phyloP scores from a whole-genome alignment of 2,329 filamentous ascomycete species.

The Fusarium bactridioides region DNA sequence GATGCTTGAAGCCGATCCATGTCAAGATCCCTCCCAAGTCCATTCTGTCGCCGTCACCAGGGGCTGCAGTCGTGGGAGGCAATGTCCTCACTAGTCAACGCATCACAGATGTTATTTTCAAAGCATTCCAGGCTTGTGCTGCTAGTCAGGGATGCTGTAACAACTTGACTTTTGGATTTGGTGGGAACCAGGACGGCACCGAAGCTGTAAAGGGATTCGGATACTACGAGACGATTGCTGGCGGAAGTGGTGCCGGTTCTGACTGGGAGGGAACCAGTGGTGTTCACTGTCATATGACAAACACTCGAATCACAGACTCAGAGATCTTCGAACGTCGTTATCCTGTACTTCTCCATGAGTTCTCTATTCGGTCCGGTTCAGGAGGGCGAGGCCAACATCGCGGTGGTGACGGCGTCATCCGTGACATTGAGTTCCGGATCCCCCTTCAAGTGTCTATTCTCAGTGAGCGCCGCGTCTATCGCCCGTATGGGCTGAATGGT shows the following conservation, averaged over 20 bases:
- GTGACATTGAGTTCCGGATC: slow-evolving; percentile 82
- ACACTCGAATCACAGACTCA: slow-evolving; percentile 74
- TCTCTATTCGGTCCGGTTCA: slow-evolving; percentile 69
- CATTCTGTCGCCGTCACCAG: slow-evolving; percentile 78
- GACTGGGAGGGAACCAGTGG: slow-evolving; percentile 54
- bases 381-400: slow-evolving; percentile 71
- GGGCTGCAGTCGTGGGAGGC: slow-evolving; percentile 82
- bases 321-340: slow-evolving; percentile 62
- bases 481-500: slow-evolving; percentile 76
- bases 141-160: slow-evolving; percentile 84
- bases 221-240: slow-evolving; percentile 68
- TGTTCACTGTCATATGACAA: slow-evolving; percentile 70
- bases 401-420: slow-evolving; percentile 77
- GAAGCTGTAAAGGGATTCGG: slow-evolving; percentile 53
- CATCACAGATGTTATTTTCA: slow-evolving; percentile 59
- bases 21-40: slow-evolving; percentile 77
- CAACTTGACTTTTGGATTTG: slow-evolving; percentile 85
- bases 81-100: slow-evolving; percentile 68
- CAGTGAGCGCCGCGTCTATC: slow-evolving; percentile 78
- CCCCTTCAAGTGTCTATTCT: slow-evolving; percentile 80
- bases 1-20: slow-evolving; percentile 77
- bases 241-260: slow-evolving; percentile 74
- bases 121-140: slow-evolving; percentile 81
- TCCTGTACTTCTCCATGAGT: slow-evolving; percentile 76
- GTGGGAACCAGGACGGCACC: slow-evolving; percentile 51